Base-by-base conservation (phyloP, 202 grass and related monocot species). In the Brachypodium distachyon region DNA sequence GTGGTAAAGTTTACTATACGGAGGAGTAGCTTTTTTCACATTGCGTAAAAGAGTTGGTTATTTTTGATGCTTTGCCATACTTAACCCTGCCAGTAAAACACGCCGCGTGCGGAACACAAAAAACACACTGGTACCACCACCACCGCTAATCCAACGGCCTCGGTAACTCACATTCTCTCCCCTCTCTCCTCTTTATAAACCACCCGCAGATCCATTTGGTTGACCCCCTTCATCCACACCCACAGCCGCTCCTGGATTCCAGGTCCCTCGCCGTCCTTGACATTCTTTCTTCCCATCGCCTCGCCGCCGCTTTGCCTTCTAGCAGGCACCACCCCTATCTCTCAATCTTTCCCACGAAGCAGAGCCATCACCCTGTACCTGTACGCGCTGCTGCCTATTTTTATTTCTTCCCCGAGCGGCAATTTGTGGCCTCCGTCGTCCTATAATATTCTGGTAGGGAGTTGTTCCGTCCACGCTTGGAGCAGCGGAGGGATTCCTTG, bases 321-420 rank as follows among this genome's bases (percentile, higher is more conserved):
- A n/a, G n/a, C n/a, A n/a, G n/a, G n/a, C n/a, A n/a, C n/a, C n/a
- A n/a, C 34, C 41, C 26, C 44, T 37, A 53, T 9, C 32, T 21
- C 50, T 23, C 41, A 36, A 4, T 55, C 55, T 28, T n/a, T n/a
- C 33, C 3, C 33, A 36, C 33, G 6, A 3, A 36, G 33, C 33
- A 36, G 33, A 6, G 12, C 70, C 71, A 65, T 72, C 60, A 43
- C 36, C 78, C n/a, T n/a, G n/a, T n/a, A n/a, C n/a, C 22, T 47
- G 46, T 82, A 57, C 77, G 83, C 34, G 80, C 61, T 40, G 80
- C 61, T 32, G 22, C 44, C 66, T 79, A 83, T 90, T 88, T 86
- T 88, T 96, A 66, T 86, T 76, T 86, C 93, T 90, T 90, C 84
- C 38, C 33, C 66, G 37, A 37, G 75, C 82, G 78, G 79, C 84